phyloP scores from a whole-genome alignment of 148 eudicot genomes.

The Limonium bicolor region DNA sequence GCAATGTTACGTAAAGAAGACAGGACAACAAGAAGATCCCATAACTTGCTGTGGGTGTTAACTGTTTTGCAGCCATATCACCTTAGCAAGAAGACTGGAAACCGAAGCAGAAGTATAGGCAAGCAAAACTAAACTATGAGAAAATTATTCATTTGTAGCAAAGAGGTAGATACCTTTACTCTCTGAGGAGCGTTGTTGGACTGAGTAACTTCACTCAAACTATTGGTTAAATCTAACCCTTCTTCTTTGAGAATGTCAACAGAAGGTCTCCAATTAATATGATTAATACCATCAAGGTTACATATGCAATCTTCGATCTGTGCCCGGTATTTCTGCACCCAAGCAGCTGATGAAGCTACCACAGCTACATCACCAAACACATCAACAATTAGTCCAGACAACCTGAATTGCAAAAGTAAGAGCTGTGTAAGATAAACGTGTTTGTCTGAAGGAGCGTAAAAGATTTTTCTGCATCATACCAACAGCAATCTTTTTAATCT shows the following conservation, averaged over 20 bases:
- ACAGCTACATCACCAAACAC: slow-evolving; percentile 88
- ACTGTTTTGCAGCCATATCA: too few relatives aligned
- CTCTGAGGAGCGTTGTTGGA: slow-evolving; percentile 22
- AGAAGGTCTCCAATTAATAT: slow-evolving; percentile 79
- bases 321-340: slow-evolving; percentile 78
- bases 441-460: too few relatives aligned
- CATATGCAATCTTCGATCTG: slow-evolving; percentile 42
- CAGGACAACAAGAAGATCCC: too few relatives aligned
- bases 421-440: slow-evolving; percentile 7
- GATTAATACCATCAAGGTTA: slow-evolving; percentile 28
- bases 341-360: slow-evolving; percentile 94
- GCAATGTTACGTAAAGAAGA: too few relatives aligned
- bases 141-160: too few relatives aligned
- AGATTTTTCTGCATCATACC: too few relatives aligned
- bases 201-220: slow-evolving; percentile 13
- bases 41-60: too few relatives aligned
- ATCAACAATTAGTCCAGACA: slow-evolving; percentile 92
- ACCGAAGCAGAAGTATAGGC: too few relatives aligned
- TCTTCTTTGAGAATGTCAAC: slow-evolving; percentile 80
- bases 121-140: too few relatives aligned
- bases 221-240: slow-evolving; percentile 43
- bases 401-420: slow-evolving; percentile 31
- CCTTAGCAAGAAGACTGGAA: too few relatives aligned
- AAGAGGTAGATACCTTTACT: slow-evolving; percentile 36
- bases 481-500: too few relatives aligned